Percentiles rank a stretch among this genome's conserved stretches.
Conservation (phyloP, 345 rosid species). For the Sonneratia alba region DNA sequence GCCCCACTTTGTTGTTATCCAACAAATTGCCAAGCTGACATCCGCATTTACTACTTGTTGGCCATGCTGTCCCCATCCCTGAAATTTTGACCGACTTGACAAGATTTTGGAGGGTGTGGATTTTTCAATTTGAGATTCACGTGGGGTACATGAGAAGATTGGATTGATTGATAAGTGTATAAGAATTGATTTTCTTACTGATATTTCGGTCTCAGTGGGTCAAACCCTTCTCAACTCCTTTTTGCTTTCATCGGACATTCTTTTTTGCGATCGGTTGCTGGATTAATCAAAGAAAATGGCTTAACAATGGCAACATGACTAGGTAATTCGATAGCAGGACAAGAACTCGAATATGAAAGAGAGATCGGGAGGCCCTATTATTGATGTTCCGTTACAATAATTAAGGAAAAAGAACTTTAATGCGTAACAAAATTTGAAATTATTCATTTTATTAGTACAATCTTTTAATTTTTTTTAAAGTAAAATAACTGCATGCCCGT, state of each 20-base stretch:
- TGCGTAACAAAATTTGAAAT: too few relatives aligned
- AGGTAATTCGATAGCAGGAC: background rate
- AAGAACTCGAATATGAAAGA: background rate
- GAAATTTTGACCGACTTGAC: background rate
- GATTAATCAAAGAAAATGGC: background rate
- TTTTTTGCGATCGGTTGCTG: background rate
- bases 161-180: too few relatives aligned
- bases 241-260: background rate
- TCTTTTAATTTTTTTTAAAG: too few relatives aligned
- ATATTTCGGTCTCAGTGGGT: background rate
- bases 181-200: background rate
- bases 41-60: background rate
- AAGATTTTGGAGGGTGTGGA: background rate
- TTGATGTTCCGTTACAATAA: too few relatives aligned
- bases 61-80: background rate
- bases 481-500: too few relatives aligned
- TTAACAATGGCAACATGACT: background rate
- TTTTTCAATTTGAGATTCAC: background rate
- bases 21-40: background rate
- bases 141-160: too few relatives aligned
- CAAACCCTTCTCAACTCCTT: background rate
- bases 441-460: too few relatives aligned
- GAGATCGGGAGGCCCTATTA: too few relatives aligned
- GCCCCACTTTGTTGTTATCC: background rate
- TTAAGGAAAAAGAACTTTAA: too few relatives aligned